Base-by-base conservation (phyloP, 345 rosid species). In the Boechera divaricarpa region DNA sequence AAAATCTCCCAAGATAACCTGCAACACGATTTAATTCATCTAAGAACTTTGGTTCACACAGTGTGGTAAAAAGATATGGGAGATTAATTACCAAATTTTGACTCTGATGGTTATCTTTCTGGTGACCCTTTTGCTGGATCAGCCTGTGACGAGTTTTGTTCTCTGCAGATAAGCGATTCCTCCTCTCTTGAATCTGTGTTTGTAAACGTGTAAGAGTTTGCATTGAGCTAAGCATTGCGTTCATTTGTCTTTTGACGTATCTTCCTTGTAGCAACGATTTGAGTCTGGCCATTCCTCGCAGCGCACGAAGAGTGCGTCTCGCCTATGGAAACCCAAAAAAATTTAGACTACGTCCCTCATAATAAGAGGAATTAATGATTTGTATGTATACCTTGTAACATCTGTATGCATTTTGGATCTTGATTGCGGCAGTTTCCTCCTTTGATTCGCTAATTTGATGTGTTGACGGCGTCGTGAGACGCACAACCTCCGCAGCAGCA, bases 181-280 rank as follows among this genome's bases (percentile, higher is more conserved):
- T 90, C 84, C 98, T 85, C 4, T 80, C 82, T 18, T 85, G 85
- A 72, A 94, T 85, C 79, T 90, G 96, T 69, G 87, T 78, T 79
- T 94, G 98, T 58, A 94, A 82, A 35, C 86, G 86, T 60, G 94
- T 86, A 13, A 92, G 89, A 53, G 96, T 88, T 76, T 92, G 98
- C 98, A 94, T 94, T 79, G 93, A 90, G 49, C 81, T 82, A 59
- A 94, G 83, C 49, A 96, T 89, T 29, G 87, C 78, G 11, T 79
- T 76, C 47, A 94, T 92, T 84, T 94, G 98, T 57, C 89, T 83
- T 81, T 86, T 89, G 21, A 92, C 92, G 4, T 87, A 78, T 54
- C 83, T 91, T 45, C 97, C 94, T 79, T 82, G 87, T 52, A 92
- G 80, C 77, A 92, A 81, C 2, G 88, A 62, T 77, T 85, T 90